These are phyloP conservation scores for Cudoniella acicularis DNA, from an alignment of 495 filamentous ascomycete species.

Conservation along the genomic window DNA sequence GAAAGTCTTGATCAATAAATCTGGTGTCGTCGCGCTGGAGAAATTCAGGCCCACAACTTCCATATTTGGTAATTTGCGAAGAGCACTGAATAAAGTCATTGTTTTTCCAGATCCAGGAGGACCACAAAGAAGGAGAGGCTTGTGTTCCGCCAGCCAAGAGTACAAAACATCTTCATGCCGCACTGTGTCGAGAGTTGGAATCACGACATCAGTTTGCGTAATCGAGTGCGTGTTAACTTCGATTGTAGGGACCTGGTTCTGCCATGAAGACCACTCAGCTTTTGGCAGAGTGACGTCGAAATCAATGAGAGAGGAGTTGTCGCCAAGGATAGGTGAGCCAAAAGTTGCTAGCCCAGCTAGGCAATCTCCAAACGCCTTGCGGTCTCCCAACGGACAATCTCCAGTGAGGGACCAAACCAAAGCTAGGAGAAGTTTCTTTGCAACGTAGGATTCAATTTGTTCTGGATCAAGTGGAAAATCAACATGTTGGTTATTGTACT, in stretches of 20 bases:
- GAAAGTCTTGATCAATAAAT: slow-evolving; percentile 96
- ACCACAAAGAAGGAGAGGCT: slow-evolving; percentile 92
- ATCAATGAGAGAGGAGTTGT: slow-evolving; percentile 82
- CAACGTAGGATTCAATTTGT: slow-evolving; percentile 81
- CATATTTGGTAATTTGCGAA: slow-evolving; percentile 96
- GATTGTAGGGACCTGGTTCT: slow-evolving; percentile 85
- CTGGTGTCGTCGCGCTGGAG: slow-evolving; percentile 95
- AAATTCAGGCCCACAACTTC: slow-evolving; percentile 99
- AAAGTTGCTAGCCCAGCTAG: slow-evolving; percentile 76
- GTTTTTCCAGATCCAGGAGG: slow-evolving; percentile 98
- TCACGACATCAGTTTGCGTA: slow-evolving; percentile 95
- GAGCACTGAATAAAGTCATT: slow-evolving; percentile 97
- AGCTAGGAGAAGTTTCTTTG: slow-evolving; percentile 89
- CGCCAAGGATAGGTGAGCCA: slow-evolving; percentile 74
- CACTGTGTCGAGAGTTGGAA: slow-evolving; percentile 93
- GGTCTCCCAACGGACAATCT: slow-evolving; percentile 85
- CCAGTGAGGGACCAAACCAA: slow-evolving; percentile 93
- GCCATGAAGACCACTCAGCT: slow-evolving; percentile 88
- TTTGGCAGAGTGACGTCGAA: slow-evolving; percentile 84
- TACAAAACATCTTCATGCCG: slow-evolving; percentile 97
- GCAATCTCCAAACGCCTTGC: slow-evolving; percentile 82
- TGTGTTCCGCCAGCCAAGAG: slow-evolving; percentile 98
- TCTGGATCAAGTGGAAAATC: slow-evolving; percentile 91
- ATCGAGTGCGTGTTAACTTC: slow-evolving; percentile 98
- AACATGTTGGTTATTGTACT: slow-evolving; percentile 89